phyloP scores from a whole-genome alignment of 2,329 filamentous ascomycete species.

The Sclerotinia borealis region DNA sequence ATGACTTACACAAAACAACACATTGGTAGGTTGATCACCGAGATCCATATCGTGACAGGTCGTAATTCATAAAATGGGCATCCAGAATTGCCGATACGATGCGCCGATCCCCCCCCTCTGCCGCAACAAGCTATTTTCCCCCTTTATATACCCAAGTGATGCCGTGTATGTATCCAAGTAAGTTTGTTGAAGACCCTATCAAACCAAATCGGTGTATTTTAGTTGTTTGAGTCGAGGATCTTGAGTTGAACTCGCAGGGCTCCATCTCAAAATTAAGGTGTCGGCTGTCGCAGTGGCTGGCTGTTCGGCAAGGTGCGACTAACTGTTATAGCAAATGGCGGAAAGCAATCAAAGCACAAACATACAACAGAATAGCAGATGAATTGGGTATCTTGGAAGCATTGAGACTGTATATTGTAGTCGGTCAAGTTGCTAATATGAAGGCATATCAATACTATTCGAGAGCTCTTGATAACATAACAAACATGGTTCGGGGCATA shows the following conservation, averaged over 20 bases:
- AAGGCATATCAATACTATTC: neutral
- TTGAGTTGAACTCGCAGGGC: slow-evolving; percentile 24
- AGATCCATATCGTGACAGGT: slow-evolving; percentile 31
- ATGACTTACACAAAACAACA: slow-evolving; percentile 30
- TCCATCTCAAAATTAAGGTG: slow-evolving; percentile 29
- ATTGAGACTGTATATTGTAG: neutral
- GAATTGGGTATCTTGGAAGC: slow-evolving; percentile 1
- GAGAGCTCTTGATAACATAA: neutral
- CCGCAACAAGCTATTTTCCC: neutral
- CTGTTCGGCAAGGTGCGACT: slow-evolving; percentile 8
- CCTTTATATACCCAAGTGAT: slow-evolving; percentile 6
- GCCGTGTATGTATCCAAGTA: slow-evolving; percentile 1
- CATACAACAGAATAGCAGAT: neutral
- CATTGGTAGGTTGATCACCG: slow-evolving; percentile 33
- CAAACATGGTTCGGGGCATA: slow-evolving; percentile 1
- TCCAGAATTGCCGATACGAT: neutral
- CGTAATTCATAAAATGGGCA: slow-evolving; percentile 17
- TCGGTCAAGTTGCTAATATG: neutral
- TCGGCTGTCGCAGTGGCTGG: slow-evolving; percentile 14
- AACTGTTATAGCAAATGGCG: neutral
- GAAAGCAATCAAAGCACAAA: neutral
- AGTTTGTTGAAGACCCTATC: neutral
- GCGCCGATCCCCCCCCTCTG: slow-evolving; percentile 9
- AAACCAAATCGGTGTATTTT: neutral
- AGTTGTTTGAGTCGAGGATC: slow-evolving; percentile 21